Conservation (phyloP, 169 alveolate species). For the Plasmodium inui region DNA sequence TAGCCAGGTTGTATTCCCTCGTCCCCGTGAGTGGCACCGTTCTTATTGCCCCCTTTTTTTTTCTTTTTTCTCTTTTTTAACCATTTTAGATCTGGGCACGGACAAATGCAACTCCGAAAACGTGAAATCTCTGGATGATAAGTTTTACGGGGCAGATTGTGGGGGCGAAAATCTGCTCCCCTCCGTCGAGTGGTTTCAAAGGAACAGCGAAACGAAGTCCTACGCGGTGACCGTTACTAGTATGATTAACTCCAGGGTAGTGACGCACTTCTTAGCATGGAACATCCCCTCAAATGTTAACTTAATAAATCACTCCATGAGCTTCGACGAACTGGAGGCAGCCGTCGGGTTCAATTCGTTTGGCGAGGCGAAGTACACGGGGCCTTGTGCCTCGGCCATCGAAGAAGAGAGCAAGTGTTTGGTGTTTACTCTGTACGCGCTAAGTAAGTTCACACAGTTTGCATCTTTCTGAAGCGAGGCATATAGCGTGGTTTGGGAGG, state of each 20-base stretch:
- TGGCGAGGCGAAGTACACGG: slow-evolving; percentile 19
- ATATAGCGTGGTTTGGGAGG: background rate
- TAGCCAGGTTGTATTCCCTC: background rate
- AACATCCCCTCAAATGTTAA: slow-evolving; percentile 55
- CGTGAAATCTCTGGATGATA: slow-evolving; percentile 13
- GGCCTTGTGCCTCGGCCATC: background rate
- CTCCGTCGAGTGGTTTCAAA: slow-evolving; percentile 44
- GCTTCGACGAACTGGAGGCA: slow-evolving; percentile 31
- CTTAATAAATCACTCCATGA: slow-evolving; percentile 17
- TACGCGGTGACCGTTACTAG: slow-evolving; percentile 50
- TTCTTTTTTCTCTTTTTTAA: background rate
- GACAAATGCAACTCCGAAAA: slow-evolving; percentile 34
- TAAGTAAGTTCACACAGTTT: slow-evolving; percentile 20
- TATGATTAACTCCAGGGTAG: background rate
- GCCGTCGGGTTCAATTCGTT: slow-evolving; percentile 17
- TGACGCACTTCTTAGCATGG: slow-evolving; percentile 49
- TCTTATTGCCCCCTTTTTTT: background rate
- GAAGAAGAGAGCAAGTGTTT: slow-evolving; percentile 13
- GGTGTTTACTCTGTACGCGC: slow-evolving; percentile 31
- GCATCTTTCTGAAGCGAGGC: background rate
- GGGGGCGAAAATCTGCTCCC: slow-evolving; percentile 58
- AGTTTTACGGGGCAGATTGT: slow-evolving; percentile 27
- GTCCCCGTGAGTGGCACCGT: background rate
- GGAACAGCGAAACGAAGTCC: slow-evolving; percentile 46
- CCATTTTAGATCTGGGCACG: slow-evolving; percentile 5